phyloP scores from a whole-genome alignment of 2,329 filamentous ascomycete species.

The Rutstroemia sydowiana region DNA sequence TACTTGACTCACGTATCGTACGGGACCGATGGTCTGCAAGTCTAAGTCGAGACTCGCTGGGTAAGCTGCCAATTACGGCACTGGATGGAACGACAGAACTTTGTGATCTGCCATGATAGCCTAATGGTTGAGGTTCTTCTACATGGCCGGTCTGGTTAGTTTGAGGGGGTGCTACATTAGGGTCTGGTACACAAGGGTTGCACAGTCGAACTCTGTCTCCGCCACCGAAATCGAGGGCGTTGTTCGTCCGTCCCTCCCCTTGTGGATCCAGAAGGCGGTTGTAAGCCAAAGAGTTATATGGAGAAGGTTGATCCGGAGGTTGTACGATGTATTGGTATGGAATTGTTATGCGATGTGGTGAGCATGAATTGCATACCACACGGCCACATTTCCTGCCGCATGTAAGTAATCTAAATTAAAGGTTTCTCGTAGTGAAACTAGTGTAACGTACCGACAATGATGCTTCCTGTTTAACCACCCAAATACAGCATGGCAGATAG shows the following conservation, averaged over 20 bases:
- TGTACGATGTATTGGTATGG: slow-evolving; percentile 88
- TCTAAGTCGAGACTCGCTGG: slow-evolving; percentile 3
- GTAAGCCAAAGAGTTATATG: slow-evolving; percentile 9
- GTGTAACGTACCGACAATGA: slow-evolving; percentile 66
- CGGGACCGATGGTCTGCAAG: slow-evolving; percentile 2
- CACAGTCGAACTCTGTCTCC: slow-evolving; percentile 64
- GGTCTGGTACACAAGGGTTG: slow-evolving; percentile 67
- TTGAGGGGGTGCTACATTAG: slow-evolving; percentile 49
- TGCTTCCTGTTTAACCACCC: slow-evolving; percentile 72
- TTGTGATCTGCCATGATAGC: slow-evolving; percentile 8
- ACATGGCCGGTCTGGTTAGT: slow-evolving; percentile 11
- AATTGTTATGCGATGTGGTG: slow-evolving; percentile 90
- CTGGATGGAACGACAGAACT: slow-evolving; percentile 5
- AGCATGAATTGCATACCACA: slow-evolving; percentile 84
- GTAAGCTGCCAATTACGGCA: background rate
- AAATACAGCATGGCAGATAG: slow-evolving; percentile 75
- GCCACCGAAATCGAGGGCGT: slow-evolving; percentile 41
- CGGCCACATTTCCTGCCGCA: slow-evolving; percentile 71
- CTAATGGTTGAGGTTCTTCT: slow-evolving; percentile 10
- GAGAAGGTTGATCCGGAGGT: slow-evolving; percentile 42
- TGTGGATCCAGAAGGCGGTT: slow-evolving; percentile 16
- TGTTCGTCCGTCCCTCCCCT: slow-evolving; percentile 15
- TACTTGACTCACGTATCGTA: background rate
- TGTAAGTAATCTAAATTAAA: background rate
- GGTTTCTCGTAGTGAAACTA: background rate